Conservation (phyloP, 1,284 basidiomycete species). For the Naganishia liquefaciens region DNA sequence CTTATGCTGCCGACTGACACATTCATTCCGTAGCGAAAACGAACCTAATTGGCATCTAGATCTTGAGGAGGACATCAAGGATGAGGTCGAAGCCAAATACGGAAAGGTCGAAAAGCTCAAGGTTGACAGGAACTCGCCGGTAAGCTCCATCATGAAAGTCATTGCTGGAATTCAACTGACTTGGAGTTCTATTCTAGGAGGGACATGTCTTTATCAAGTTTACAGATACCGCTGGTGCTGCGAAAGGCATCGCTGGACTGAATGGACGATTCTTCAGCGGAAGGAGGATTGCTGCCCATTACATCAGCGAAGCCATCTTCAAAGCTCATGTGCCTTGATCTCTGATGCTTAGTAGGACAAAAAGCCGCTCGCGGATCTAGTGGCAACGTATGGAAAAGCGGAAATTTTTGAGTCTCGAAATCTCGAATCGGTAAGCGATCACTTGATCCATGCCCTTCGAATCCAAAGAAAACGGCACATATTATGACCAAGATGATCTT, state of each 20-base stretch:
- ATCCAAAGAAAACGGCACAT: not conserved
- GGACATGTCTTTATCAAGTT: conserved; percentile 98
- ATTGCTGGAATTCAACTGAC: conserved; percentile 12
- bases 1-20: not conserved
- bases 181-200: conserved; percentile 54
- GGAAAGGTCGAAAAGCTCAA: conserved; percentile 83
- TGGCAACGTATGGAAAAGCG: not conserved
- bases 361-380: not conserved
- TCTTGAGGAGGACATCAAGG: conserved; percentile 91
- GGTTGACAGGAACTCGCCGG: conserved; percentile 90
- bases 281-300: conserved; percentile 76
- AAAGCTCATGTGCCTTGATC: conserved; percentile 64
- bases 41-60: conserved; percentile 96
- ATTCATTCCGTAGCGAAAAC: conserved; percentile 64
- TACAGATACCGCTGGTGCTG: conserved; percentile 71
- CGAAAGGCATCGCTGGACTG: conserved; percentile 80
- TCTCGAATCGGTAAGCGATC: conserved; percentile 21
- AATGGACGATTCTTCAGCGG: conserved; percentile 96
- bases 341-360: not conserved
- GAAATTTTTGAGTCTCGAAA: conserved; percentile 4
- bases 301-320: conserved; percentile 89
- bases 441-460: conserved; percentile 7
- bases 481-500: conserved; percentile 9
- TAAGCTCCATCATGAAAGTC: conserved; percentile 50
- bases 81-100: conserved; percentile 89